Conservation (phyloP, 1,139 yeast species). For the Pichia sp. region DNA sequence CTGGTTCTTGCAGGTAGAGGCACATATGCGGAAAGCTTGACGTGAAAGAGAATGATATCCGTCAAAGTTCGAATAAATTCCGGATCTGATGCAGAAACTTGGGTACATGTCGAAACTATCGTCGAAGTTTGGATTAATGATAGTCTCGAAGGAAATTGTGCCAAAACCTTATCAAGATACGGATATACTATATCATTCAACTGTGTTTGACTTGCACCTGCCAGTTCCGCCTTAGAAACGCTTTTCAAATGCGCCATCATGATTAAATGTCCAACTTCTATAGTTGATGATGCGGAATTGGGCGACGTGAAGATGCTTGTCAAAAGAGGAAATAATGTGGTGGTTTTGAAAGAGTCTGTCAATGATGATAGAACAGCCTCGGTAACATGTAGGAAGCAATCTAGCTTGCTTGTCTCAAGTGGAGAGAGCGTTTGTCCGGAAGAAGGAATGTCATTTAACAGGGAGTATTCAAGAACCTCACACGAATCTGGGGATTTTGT, state of each 20-base stretch:
- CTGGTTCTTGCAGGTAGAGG: constrained; percentile 13
- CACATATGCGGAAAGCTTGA: constrained; percentile 9
- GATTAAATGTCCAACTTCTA: constrained; percentile 67
- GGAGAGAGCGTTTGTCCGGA: constrained; percentile 24
- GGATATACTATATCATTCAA: constrained; percentile 7
- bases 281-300: constrained; percentile 28
- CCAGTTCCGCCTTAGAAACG: background rate
- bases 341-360: constrained; percentile 3
- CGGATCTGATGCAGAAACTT: background rate
- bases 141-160: constrained; percentile 51
- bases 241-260: constrained; percentile 35
- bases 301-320: constrained; percentile 10
- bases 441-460: constrained; percentile 34
- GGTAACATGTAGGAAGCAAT: constrained; percentile 52
- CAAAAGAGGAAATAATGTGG: constrained; percentile 37
- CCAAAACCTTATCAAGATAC: constrained; percentile 16
- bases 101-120: constrained; percentile 6
- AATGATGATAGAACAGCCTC: constrained; percentile 39
- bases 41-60: constrained; percentile 9
- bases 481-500: constrained; percentile 28
- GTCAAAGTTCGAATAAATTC: constrained; percentile 1
- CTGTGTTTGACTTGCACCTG: constrained; percentile 25
- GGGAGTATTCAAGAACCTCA: constrained; percentile 33
- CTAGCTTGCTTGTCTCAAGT: constrained; percentile 41
- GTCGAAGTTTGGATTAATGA: constrained; percentile 42